Evolutionary conservation across 2,329 filamentous ascomycete genomes (phyloP), one percentile per base, ranked within the genome.

Genomic region (Penicillium janthinellum): DNA sequence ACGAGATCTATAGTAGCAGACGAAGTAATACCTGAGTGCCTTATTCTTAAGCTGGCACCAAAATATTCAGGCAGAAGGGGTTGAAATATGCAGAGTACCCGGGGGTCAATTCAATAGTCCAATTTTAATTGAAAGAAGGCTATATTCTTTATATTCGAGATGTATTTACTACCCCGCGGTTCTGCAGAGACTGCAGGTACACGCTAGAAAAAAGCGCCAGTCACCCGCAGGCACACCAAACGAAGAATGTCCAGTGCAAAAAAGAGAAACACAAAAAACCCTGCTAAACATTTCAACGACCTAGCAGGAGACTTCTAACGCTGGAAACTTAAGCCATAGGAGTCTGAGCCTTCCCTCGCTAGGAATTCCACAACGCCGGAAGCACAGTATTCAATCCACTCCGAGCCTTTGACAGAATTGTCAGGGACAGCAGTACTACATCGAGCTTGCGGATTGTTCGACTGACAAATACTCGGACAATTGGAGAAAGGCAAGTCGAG

Each of bases 131-230:
- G 10, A 57, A 60, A 39, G 12, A 44, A 56, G 17, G 28, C 22
- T 58, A 56, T 61, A 53, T 61, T 60, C 47, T 53, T 48, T 53
- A 45, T 58, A 60, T 61, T 54, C 45, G 34, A 50, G 50, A 49
- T 56, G 39, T 64, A 64, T 65, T 56, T 65, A 61, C 63, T 53
- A 22, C 5, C 20, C 38, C 34, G 34, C 15, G n/a, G 45, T 34
- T 38, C 34, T 12, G 38, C 22, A 34, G 42, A 34, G 42, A 56
- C 47, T 38, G 28, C 22, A 34, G 17, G 44, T 28, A 31, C 25
- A 31, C 42, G 11, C 49, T 37, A 28, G 44, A 54, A 50, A 11
- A 42, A 50, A 35, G 28, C 35, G 15, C 53, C 39, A 45, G 31
- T 17, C 41, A 20, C 51, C 22, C 20, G 37, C 15, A 50, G 28